Evolutionary conservation across 169 alveolate species (phyloP), one percentile per base, ranked within the genome.

Genomic region (Plasmodium inui): DNA sequence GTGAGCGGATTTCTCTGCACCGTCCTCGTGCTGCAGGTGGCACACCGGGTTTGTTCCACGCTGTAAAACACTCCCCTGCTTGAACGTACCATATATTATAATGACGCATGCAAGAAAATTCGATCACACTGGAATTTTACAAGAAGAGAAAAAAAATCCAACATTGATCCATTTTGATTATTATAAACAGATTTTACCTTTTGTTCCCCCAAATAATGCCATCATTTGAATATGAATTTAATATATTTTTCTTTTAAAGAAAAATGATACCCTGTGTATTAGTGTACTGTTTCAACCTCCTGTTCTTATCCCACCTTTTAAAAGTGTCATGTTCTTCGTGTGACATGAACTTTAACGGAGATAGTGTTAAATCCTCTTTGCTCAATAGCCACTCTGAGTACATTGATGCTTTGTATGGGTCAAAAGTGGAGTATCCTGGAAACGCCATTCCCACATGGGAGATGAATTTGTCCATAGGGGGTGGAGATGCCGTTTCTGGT

Each of bases 241-340:
- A 34, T 37, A 67, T 34, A 46, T 41, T 17, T 70, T 67, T 67
- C 41, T 67, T 83, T n/a, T 83, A 72, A 72, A 32, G 53, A 73
- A 84, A 84, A 84, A 84, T 84, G 92, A 46, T 28, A 84, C 74
- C 84, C 72, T 84, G 84, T 79, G 7, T 84, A 12, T 34, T 32
- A 17, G 10, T 84, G 39, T 72, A 30, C 55, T 72, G 17, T 57
- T 17, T 84, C 32, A 37, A 84, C 53, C 28, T 84, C 53, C 55
- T 84, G 79, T 22, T 17, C 32, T 39, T 84, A 84, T 19, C 28
- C 14, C 73, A 72, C 78, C 26, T 84, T 4, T 73, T 73, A 44
- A 46, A 44, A 73, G 76, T 41, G 17, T 28, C 82, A 50, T 28
- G 76, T 84, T 61, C 39, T 34, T 71, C 19, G 7, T 84, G 84